Percentiles rank a stretch among this genome's conserved stretches.
Conservation (phyloP, 148 eudicot species). For the Cornus florida region DNA sequence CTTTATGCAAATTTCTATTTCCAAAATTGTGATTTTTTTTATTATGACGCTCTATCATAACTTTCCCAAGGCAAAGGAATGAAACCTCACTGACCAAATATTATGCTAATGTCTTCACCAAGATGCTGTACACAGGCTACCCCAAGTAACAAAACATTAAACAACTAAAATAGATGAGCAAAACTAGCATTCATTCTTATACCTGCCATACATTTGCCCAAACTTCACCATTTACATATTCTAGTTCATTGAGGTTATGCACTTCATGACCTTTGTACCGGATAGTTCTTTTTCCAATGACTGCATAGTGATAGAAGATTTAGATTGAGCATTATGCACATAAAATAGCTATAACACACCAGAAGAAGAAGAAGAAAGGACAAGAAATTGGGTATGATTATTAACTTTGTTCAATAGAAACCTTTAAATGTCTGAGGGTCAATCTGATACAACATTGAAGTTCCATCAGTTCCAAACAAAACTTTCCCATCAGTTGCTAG, state of each 20-base stretch:
- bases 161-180: not conserved
- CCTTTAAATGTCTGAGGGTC: slow-evolving; percentile 81
- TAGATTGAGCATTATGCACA: not conserved
- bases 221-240: slow-evolving; percentile 83
- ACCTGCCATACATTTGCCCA: slow-evolving; percentile 98
- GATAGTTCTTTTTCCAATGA: slow-evolving; percentile 45
- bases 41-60: not conserved
- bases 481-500: slow-evolving; percentile 85
- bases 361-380: not conserved
- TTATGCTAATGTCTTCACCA: not conserved
- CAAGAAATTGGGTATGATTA: not conserved
- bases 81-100: too few relatives aligned
- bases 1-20: not conserved
- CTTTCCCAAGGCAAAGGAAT: not conserved
- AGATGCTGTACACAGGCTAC: not conserved
- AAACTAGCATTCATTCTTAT: not conserved
- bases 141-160: not conserved
- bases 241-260: slow-evolving; percentile 79
- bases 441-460: slow-evolving; percentile 74
- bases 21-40: not conserved
- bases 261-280: slow-evolving; percentile 68
- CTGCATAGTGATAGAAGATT: slow-evolving; percentile 42
- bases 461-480: slow-evolving; percentile 90
- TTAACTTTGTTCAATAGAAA: slow-evolving; percentile 11
- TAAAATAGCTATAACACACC: not conserved